Percentiles rank a stretch among this genome's conserved stretches.
Evolutionary conservation across 331 rosid species (phyloP).

Genomic region (Quercus tomentella): DNA sequence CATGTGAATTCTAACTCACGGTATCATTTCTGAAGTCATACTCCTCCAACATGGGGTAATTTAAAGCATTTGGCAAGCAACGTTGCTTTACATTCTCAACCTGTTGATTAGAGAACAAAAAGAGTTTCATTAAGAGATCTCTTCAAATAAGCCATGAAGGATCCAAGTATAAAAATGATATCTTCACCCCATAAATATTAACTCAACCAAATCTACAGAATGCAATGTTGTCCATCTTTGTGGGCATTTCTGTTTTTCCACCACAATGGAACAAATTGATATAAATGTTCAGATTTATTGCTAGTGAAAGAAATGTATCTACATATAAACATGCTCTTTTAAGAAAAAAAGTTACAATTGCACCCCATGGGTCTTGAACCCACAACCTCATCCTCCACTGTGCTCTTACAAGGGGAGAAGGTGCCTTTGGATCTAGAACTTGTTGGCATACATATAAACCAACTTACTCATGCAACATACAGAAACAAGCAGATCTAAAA

Average conservation of each 20-base stretch:
- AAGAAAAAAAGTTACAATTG: too few species aligned
- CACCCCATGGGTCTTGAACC: neutral
- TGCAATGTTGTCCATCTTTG: neutral
- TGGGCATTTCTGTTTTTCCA: neutral
- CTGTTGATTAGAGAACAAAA: constrained; percentile 32
- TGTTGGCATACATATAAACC: neutral
- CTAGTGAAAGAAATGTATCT: neutral
- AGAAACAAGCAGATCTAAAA: neutral
- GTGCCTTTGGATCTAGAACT: too few species aligned
- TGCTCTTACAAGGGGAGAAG: too few species aligned
- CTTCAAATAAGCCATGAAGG: constrained; percentile 13
- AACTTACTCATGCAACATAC: neutral
- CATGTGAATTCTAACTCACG: constrained; percentile 41
- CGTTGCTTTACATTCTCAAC: constrained; percentile 98
- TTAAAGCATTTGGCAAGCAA: constrained; percentile 87
- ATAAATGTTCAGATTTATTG: neutral
- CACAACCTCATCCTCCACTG: too few species aligned
- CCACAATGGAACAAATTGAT: neutral
- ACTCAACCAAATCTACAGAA: neutral
- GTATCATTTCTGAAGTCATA: constrained; percentile 97
- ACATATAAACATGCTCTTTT: neutral
- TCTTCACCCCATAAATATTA: neutral
- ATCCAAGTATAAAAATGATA: neutral
- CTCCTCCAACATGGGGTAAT: constrained; percentile 99
- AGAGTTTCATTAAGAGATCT: neutral